phyloP scores from a whole-genome alignment of 306 rosid species.

The Boehmeria nivea region DNA sequence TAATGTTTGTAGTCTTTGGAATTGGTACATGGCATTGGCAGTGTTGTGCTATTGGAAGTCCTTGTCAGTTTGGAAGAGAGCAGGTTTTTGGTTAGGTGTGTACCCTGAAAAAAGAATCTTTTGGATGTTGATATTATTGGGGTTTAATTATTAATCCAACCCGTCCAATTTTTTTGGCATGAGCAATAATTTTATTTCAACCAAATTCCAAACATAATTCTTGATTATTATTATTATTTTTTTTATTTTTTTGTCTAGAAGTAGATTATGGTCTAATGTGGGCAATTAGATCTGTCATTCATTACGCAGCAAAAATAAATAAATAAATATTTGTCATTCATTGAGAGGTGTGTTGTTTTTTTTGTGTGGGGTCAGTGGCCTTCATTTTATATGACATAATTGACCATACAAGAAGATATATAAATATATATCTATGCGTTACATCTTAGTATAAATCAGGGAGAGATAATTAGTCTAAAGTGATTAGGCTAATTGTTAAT shows the following conservation, averaged over 20 bases:
- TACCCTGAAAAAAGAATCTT: constrained; percentile 38
- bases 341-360: too few relatives aligned
- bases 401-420: background rate
- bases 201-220: too few relatives aligned
- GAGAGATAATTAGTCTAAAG: background rate
- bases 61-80: constrained; percentile 50
- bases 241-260: too few relatives aligned
- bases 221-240: too few relatives aligned
- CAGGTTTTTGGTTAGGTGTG: constrained; percentile 79
- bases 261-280: too few relatives aligned
- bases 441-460: background rate
- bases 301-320: too few relatives aligned
- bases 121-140: constrained; percentile 23
- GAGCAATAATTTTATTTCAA: background rate
- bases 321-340: too few relatives aligned
- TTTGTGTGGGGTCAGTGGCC: too few relatives aligned
- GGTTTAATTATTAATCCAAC: constrained; percentile 20
- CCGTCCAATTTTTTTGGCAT: constrained; percentile 19
- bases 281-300: too few relatives aligned
- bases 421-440: constrained; percentile 1
- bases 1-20: constrained; percentile 27
- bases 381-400: too few relatives aligned
- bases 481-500: background rate
- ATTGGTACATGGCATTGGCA: background rate
- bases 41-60: constrained; percentile 43